Base-by-base conservation (phyloP, 768 basidiomycete genomes). In the Cyclocybe cylindracea region DNA sequence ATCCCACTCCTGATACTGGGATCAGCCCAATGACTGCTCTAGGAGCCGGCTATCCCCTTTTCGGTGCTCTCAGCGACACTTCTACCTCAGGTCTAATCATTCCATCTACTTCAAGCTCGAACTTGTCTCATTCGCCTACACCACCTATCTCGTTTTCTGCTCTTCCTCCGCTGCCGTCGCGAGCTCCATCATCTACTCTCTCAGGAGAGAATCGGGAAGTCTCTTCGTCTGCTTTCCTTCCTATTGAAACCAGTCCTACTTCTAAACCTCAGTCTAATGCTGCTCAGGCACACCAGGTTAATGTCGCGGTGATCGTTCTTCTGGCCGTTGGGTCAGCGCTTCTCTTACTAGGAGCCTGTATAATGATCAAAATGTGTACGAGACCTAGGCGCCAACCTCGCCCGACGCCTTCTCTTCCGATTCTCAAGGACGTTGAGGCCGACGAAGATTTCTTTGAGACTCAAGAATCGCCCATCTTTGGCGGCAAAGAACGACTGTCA, bases 381-480 rank as follows among this genome's bases (percentile, higher is more conserved):
- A 78, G 78, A 29, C 85, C 82, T 18, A 72, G 70, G 14, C 76
- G 76, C 36, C 78, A 75, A 42, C 70, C 69, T n/a, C 80, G 76
- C 14, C 86, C 82, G 5, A 84, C 76, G n/a, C 89, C 87, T 3
- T 91, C 88, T 31, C 74, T 86, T n/a, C 89, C 88, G 0, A 85
- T 88, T 42, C 70, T 86, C 10, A 82, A 86, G 51, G 83, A 87
- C 36, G 71, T 68, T 10, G 78, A 74, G 53, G 65, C 75, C 10
- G 78, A 80, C 19, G 74, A 77, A 38, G 72, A 82, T 37, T 67
- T 66, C 42, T 74, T 69, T 50, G 68, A 72, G 34, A 62, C 72
- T 7, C 80, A 84, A 48, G 84, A 84, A 19, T 89, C 88, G 2
- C 87, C 86, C 19, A 69, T 90, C 34, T 91, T 91, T 58, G 88